Evolutionary conservation across 257 asterid species (phyloP).

Genomic region (Petunia axillaris): DNA sequence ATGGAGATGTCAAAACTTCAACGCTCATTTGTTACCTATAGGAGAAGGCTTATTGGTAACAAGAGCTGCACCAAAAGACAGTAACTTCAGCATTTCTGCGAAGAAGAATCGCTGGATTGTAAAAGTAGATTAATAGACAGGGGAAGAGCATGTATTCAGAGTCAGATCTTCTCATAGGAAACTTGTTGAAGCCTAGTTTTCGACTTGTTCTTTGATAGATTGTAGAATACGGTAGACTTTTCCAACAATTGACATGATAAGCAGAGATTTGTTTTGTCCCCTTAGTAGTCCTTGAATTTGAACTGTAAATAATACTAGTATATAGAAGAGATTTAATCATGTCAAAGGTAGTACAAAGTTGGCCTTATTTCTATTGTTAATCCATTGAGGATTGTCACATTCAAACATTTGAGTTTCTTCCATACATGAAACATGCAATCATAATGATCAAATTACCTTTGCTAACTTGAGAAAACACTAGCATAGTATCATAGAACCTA

Average conservation of each 20-base stretch:
- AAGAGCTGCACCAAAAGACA: neutral
- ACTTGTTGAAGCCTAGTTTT: neutral
- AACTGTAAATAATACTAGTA: no score
- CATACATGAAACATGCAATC: neutral
- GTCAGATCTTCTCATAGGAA: slow-evolving; percentile 41
- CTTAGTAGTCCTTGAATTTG: no score
- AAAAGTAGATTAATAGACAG: slow-evolving; percentile 56
- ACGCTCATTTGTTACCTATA: slow-evolving; percentile 64
- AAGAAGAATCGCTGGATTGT: slow-evolving; percentile 14
- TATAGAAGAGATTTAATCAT: neutral
- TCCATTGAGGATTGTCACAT: neutral
- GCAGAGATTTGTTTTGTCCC: no score
- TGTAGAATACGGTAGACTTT: neutral
- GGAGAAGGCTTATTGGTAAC: slow-evolving; percentile 64
- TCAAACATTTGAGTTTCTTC: no score
- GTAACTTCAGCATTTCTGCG: slow-evolving; percentile 18
- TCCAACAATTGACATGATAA: no score
- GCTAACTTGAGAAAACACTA: no score
- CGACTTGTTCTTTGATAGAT: neutral
- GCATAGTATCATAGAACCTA: no score
- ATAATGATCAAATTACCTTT: no score
- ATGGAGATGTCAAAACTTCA: slow-evolving; percentile 30
- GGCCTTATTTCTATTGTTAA: neutral
- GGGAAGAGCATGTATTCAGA: slow-evolving; percentile 71
- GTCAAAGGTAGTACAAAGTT: neutral